Percentiles rank a stretch among this genome's conserved stretches.
phyloP scores from a whole-genome alignment of 495 filamentous ascomycete genomes.

The Daldinia bambusicola region DNA sequence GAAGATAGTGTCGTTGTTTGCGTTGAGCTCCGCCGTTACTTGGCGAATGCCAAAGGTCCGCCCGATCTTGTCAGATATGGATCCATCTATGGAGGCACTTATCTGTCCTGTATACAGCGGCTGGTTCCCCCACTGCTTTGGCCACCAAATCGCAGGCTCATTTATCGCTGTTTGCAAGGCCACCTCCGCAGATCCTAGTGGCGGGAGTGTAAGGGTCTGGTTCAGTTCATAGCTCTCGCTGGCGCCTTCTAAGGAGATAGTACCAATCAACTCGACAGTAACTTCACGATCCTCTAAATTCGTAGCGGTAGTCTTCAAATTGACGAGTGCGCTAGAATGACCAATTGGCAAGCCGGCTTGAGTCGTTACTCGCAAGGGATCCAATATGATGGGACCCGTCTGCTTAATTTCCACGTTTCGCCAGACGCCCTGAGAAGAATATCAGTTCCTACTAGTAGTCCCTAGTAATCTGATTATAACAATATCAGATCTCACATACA shows the following conservation, averaged over 20 bases:
- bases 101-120: slow-evolving; percentile 56
- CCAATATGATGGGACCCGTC: slow-evolving; percentile 65
- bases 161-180: slow-evolving; percentile 51
- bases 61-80: slow-evolving; percentile 56
- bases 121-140: slow-evolving; percentile 60
- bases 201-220: slow-evolving; percentile 51
- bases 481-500: slow-evolving; percentile 48
- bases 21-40: slow-evolving; percentile 62
- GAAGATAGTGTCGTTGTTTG: slow-evolving; percentile 65
- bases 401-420: slow-evolving; percentile 67
- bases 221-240: slow-evolving; percentile 40
- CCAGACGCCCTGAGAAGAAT: slow-evolving; percentile 63
- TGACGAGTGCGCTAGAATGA: slow-evolving; percentile 53
- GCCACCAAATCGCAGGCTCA: slow-evolving; percentile 61
- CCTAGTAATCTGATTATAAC: no score
- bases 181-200: slow-evolving; percentile 51
- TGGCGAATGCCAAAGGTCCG: slow-evolving; percentile 65
- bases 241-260: slow-evolving; percentile 47
- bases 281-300: slow-evolving; percentile 59
- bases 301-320: slow-evolving; percentile 58
- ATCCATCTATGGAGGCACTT: slow-evolving; percentile 48
- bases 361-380: slow-evolving; percentile 60
- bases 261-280: slow-evolving; percentile 52
- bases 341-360: slow-evolving; percentile 49
- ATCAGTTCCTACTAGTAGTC: slow-evolving; percentile 39